Conservation (phyloP, 2,329 filamentous ascomycete genomes). For the Aciculosporium take region DNA sequence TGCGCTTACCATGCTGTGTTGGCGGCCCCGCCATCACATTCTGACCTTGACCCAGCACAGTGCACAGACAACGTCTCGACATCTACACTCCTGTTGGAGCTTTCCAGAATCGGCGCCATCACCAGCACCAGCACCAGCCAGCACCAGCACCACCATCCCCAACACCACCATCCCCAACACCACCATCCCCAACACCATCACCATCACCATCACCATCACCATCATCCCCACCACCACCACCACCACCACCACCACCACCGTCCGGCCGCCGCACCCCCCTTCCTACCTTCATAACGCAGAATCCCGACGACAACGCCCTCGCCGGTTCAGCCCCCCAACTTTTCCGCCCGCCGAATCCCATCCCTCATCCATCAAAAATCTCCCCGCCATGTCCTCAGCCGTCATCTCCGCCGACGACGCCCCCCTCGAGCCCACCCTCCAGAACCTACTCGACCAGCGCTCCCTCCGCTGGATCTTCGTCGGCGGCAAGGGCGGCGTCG, state of each 20-base stretch:
- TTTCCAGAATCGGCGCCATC: slow-evolving; percentile 2
- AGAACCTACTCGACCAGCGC: slow-evolving; percentile 90
- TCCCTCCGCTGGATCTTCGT: slow-evolving; percentile 98
- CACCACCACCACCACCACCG: neutral
- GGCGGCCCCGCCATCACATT: too few species aligned
- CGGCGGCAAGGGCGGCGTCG: slow-evolving; percentile 93
- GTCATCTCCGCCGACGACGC: slow-evolving; percentile 44
- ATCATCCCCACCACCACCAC: neutral
- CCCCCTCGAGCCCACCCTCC: slow-evolving; percentile 79
- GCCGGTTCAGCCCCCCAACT: too few species aligned
- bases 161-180: neutral
- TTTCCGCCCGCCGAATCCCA: too few species aligned
- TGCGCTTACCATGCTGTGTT: too few species aligned
- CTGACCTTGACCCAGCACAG: too few species aligned
- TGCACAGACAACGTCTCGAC: too few species aligned
- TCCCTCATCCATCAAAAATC: neutral
- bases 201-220: neutral
- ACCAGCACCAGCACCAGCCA: neutral
- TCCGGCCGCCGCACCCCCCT: neutral
- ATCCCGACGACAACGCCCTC: too few species aligned
- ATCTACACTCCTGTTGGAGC: too few species aligned
- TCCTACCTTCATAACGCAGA: too few species aligned
- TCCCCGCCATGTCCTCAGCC: slow-evolving; percentile 26
- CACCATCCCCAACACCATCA: neutral
- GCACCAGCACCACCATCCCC: neutral